Evolutionary conservation across 805 yeast species (phyloP), one percentile per base, ranked within the genome.

Genomic region (Yamadazyma sp.): DNA sequence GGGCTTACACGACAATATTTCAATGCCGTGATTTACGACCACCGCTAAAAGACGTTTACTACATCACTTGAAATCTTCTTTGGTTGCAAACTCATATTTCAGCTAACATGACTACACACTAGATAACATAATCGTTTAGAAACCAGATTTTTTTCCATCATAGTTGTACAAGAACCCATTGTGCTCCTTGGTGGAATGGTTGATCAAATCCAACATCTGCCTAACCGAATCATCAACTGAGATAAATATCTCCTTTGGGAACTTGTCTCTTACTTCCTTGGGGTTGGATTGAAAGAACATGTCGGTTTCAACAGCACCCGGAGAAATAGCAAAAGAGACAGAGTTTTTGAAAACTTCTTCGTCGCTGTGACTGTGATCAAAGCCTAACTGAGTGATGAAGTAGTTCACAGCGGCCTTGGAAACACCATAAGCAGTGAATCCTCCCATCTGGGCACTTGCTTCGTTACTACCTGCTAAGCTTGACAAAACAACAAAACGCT

Each of bases 351-450:
- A 53, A 48, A 53, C 54, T 1, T 46, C 52, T 14, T 61, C 60
- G 3, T 30, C 35, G 5, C 11, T 9, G 2, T 15, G 4, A 35
- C 44, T 20, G 52, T 32, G 19, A 12, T 37, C 41, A 10, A 44
- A 32, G 18, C 57, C 47, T 22, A 64, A 37, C 19, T 45, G 45
- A 28, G 47, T 57, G 18, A 52, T 49, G 9, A 54, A 13, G 38
- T 47, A 47, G 52, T 66, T 64, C 40, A 64, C 43, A 1, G 65
- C 71, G 7, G 69, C 64, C 46, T 67, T 66, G 6, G 68, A 57
- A 28, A 48, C 49, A 3, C 69, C 69, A 41, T 66, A 66, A 13
- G 62, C 59, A 11, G 54, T 42, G 14, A 40, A 28, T 4, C 48
- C n/a, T n/a, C 15, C 28, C 10, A 22, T 5, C 4, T 11, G n/a